Base-by-base conservation (phyloP, 805 yeast species). In the Komagataella mondaviorum region DNA sequence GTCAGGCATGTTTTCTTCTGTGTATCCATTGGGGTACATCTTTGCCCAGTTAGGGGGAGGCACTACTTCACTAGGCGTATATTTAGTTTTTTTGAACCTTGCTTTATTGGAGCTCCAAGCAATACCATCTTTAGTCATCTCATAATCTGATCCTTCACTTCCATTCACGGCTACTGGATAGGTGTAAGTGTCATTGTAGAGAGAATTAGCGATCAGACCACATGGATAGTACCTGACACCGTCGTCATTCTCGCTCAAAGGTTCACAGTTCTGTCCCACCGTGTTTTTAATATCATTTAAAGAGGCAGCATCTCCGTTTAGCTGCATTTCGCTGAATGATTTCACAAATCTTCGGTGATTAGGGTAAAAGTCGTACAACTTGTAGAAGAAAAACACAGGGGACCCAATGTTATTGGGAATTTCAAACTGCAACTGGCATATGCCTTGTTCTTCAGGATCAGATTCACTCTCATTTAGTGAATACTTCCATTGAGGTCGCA, bases 271-370 rank as follows among this genome's bases (percentile, higher is more conserved):
- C 50, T 78, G 81, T 44, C 73, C 71, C 51, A 66, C 68, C 48
- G 78, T 76, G 56, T 76, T 80, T 23, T 72, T 73, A 44, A 93
- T 70, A 46, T 69, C 74, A 17, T 65, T 66, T 1, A 70, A 70
- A 1, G 76, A 58, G 2, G 86, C 80, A 2, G 85, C 83, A 45
- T 78, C 67, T 6, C 99, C 99, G 56, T 80, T 80, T 49, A 91
- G 62, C 67, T 91, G 99, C 52, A 76, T 76, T 59, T 84, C 80
- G 63, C 89, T 90, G 64, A 76, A 85, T 7, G 95, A 85, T 58
- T 80, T 81, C n/a, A 89, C 97, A 63, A 85, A 93, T 58, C 95
- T 85, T 55, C 99, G 80, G 70, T 91, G 99, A 67, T 93, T 91
- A 62, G 95, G 96, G 66, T 75, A 88, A 65, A 91, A 93, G 64